Evolutionary conservation across 306 rosid genomes (phyloP), one percentile per base, ranked within the genome.

Genomic region (Glycyrrhiza uralensis): DNA sequence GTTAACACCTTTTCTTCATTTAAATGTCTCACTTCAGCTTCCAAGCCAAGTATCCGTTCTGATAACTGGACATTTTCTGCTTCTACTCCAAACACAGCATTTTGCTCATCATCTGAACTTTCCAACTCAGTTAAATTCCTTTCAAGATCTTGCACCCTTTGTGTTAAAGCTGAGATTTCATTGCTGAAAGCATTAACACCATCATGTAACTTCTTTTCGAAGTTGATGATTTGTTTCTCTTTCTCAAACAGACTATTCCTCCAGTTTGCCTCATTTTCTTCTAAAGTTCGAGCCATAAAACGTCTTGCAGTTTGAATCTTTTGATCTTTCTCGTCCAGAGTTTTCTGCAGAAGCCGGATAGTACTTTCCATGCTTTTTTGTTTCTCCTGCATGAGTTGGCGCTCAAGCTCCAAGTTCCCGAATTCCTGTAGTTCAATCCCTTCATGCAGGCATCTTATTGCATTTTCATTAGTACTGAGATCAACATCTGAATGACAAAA

Each of bases 11-110:
- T 87, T 61, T 80, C 84, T 45, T 80, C 79, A 1, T 44, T 87
- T 79, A 80, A 58, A 41, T 80, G 63, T 62, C 36, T 75, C 55
- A 75, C 54, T 12, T 71, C 84, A 64, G 84, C 84, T 63, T 85
- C 89, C 69, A 87, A 82, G 39, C 51, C 71, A 58, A 78, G n/a
- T 52, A 80, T 72, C 39, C 50, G 49, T 70, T 74, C 86, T 20
- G 81, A 71, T 56, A 85, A 83, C 71, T 74, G 66, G 12, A 65
- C 60, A 36, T 84, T 80, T 74, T 82, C 89, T 45, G 79, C 70
- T 77, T 82, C 73, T 9, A 67, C 55, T 32, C 71, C 87, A 50
- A 39, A 66, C 64, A 84, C 44, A 72, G 49, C 32, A 61, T 82
- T 80, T 42, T 49, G 66, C 38, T 72, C 86, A 58, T 28, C 49